Conservation (phyloP, 108 stramenopile species). For the Nitzschia sp. region DNA sequence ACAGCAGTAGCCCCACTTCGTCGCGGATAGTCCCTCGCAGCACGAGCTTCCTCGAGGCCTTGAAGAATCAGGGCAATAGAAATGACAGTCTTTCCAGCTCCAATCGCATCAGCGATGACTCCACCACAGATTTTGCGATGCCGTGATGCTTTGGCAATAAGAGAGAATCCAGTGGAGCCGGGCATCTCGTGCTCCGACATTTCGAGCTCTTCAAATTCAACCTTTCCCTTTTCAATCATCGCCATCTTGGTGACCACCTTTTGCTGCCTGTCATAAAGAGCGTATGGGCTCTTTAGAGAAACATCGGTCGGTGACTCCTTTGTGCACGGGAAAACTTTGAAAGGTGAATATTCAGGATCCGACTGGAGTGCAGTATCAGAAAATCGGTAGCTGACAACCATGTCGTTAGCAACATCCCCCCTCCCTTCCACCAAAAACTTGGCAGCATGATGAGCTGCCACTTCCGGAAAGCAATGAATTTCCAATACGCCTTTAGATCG, state of each 20-base stretch:
- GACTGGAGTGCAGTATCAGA: conserved; percentile 37
- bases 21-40: conserved; percentile 19
- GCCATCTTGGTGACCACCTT: conserved; percentile 72
- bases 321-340: conserved; percentile 52
- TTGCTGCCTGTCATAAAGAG: conserved; percentile 64
- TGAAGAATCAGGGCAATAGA: conserved; percentile 71
- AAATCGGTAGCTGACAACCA: conserved; percentile 41
- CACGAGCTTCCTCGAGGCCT: conserved; percentile 48
- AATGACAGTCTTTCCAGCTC: conserved; percentile 78
- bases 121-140: conserved; percentile 50
- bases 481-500: conserved; percentile 25
- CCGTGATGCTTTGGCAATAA: conserved; percentile 56
- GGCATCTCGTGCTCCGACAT: conserved; percentile 63
- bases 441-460: conserved; percentile 68
- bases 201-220: conserved; percentile 61
- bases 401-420: conserved; percentile 33
- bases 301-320: conserved; percentile 39
- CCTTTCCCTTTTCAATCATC: conserved; percentile 48
- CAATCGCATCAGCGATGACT: conserved; percentile 80
- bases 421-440: conserved; percentile 47
- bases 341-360: conserved; percentile 52
- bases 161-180: conserved; percentile 57
- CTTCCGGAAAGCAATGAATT: conserved; percentile 50
- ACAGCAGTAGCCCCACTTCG: conserved; percentile 63
- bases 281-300: conserved; percentile 31